These are phyloP conservation scores for Setaria viridis DNA, from an alignment of 202 grass and related monocot genomes.

Conservation along the genomic window DNA sequence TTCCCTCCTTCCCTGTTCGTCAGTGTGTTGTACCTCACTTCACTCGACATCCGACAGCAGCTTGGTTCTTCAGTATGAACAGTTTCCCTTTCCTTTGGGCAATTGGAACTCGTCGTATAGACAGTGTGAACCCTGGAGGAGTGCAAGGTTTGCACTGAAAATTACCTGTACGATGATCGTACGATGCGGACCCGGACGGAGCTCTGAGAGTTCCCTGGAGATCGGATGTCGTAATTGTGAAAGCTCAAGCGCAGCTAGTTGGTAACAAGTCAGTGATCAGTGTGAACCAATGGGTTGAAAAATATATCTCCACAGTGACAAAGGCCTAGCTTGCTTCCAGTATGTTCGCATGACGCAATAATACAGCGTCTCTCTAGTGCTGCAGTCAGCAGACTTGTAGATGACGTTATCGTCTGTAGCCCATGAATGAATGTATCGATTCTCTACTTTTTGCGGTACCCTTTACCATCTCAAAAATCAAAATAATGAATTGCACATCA, in stretches of 20 bases:
- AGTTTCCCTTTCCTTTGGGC: background rate
- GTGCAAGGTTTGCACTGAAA: constrained; percentile 44
- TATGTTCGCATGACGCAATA: background rate
- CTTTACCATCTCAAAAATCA: background rate
- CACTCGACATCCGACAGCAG: constrained; percentile 3
- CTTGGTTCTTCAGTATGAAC: constrained; percentile 20
- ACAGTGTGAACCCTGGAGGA: constrained; percentile 25
- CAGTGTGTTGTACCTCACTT: background rate
- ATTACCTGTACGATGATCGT: constrained; percentile 24
- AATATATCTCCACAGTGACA: background rate
- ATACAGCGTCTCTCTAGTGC: too few relatives aligned
- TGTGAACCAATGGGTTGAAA: background rate
- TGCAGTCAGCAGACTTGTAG: background rate
- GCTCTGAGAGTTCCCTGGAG: background rate
- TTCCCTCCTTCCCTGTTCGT: background rate
- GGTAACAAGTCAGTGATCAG: background rate
- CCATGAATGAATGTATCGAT: constrained; percentile 1
- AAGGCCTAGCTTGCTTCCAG: background rate
- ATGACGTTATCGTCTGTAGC: background rate
- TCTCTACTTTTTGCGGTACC: background rate
- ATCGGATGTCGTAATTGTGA: constrained; percentile 13
- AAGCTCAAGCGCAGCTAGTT: background rate
- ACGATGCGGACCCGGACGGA: constrained; percentile 6
- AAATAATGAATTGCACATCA: background rate
- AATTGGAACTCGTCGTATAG: background rate